Evolutionary conservation across 805 yeast genomes (phyloP).

Genomic region (Ogataea dorogensis): DNA sequence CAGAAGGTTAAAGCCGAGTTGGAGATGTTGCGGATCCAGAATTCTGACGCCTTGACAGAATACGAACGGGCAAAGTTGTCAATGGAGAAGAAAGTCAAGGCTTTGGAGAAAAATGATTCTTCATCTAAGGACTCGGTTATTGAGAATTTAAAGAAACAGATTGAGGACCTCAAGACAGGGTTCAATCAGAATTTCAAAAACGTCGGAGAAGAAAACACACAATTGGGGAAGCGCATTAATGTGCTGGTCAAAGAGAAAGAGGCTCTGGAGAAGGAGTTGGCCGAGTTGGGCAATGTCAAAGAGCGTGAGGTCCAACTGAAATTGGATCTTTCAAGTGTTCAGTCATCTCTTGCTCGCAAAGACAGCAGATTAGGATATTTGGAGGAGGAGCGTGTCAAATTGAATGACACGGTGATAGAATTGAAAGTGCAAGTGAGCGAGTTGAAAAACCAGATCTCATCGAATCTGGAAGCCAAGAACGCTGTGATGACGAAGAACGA

Average conservation of each 20-base stretch:
- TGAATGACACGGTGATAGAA: slow-evolving; percentile 39
- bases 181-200: slow-evolving; percentile 26
- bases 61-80: slow-evolving; percentile 32
- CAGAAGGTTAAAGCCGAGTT: slow-evolving; percentile 20
- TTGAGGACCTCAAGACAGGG: slow-evolving; percentile 19
- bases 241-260: slow-evolving; percentile 38
- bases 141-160: slow-evolving; percentile 17
- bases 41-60: slow-evolving; percentile 36
- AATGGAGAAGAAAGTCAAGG: slow-evolving; percentile 26
- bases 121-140: slow-evolving; percentile 20
- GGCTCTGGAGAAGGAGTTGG: slow-evolving; percentile 22
- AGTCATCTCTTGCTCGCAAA: slow-evolving; percentile 44
- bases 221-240: slow-evolving; percentile 31
- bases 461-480: slow-evolving; percentile 39
- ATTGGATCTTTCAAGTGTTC: slow-evolving; percentile 47
- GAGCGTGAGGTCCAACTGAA: slow-evolving; percentile 45
- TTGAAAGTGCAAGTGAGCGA: slow-evolving; percentile 43
- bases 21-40: slow-evolving; percentile 36
- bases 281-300: slow-evolving; percentile 41
- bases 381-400: slow-evolving; percentile 39
- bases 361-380: slow-evolving; percentile 37
- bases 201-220: slow-evolving; percentile 29
- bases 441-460: slow-evolving; percentile 36
- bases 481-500: slow-evolving; percentile 44
- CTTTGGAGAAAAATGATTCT: slow-evolving; percentile 14